Evolutionary conservation across 768 basidiomycete genomes (phyloP).

Genomic region (Gyrodon lividus): DNA sequence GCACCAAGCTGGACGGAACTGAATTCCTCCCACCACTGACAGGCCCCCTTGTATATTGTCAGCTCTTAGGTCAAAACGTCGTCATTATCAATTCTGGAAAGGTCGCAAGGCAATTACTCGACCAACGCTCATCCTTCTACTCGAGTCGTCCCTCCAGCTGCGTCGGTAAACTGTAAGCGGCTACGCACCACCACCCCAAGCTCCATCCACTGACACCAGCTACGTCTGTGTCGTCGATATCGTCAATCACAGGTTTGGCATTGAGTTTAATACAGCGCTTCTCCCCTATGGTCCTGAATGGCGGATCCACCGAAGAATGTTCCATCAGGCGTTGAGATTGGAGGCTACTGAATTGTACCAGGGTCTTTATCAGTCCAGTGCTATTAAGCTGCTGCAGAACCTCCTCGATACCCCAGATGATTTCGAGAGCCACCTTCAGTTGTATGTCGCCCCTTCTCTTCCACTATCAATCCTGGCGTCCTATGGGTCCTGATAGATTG

Average conservation of each 20-base stretch:
- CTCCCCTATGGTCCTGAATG: slow-evolving; percentile 28
- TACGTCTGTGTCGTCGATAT: not conserved
- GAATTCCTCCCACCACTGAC: not conserved
- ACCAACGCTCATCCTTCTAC: slow-evolving; percentile 30
- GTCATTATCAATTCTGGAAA: slow-evolving; percentile 27
- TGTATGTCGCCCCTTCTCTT: slow-evolving; percentile 12
- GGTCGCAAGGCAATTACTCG: slow-evolving; percentile 27
- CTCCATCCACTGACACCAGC: not conserved
- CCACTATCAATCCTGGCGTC: too few species aligned
- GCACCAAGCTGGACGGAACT: too few species aligned
- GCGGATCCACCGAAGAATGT: slow-evolving; percentile 28
- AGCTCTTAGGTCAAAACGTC: slow-evolving; percentile 24
- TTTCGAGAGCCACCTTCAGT: slow-evolving; percentile 25
- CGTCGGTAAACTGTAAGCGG: slow-evolving; percentile 22
- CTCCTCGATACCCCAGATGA: slow-evolving; percentile 22
- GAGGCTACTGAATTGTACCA: slow-evolving; percentile 21
- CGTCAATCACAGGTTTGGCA: slow-evolving; percentile 20
- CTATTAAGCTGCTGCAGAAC: slow-evolving; percentile 14
- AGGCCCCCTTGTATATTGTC: slow-evolving; percentile 31
- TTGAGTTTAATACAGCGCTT: slow-evolving; percentile 31
- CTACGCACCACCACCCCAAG: not conserved
- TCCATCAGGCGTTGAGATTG: slow-evolving; percentile 26
- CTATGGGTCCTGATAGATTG: too few species aligned
- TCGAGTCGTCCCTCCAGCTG: slow-evolving; percentile 27
- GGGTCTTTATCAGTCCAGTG: slow-evolving; percentile 23